Conservation (phyloP, 768 basidiomycete genomes). For the Leccinum subtestaceum region DNA sequence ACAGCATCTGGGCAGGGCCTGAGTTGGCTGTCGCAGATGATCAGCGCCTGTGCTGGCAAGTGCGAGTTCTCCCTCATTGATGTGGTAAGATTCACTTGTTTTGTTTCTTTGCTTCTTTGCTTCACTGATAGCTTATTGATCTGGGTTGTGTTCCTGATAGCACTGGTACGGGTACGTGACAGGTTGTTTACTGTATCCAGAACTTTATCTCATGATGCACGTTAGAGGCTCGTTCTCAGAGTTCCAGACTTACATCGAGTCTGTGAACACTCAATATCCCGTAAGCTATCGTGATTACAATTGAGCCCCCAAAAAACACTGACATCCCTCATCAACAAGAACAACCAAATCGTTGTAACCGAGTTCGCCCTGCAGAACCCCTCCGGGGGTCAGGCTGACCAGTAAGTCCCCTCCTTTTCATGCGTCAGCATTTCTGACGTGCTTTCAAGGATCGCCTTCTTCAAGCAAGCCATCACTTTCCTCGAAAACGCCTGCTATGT, state of each 20-base stretch:
- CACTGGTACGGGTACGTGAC: slow-evolving; percentile 31
- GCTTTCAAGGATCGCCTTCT: slow-evolving; percentile 27
- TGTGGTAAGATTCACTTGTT: slow-evolving; percentile 18
- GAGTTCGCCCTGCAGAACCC: slow-evolving; percentile 36
- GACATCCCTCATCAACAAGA: slow-evolving; percentile 10
- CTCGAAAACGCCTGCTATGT: slow-evolving; percentile 33
- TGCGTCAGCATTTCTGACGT: background rate
- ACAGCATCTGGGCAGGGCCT: slow-evolving; percentile 31
- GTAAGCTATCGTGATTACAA: slow-evolving; percentile 9
- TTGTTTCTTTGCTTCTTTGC: background rate
- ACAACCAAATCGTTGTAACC: slow-evolving; percentile 27
- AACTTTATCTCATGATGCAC: background rate
- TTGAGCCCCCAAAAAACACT: background rate
- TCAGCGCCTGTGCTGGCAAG: slow-evolving; percentile 32
- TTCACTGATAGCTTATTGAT: background rate
- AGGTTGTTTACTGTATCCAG: background rate
- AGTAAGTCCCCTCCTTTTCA: slow-evolving; percentile 20
- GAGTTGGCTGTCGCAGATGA: slow-evolving; percentile 35
- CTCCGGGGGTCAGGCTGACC: slow-evolving; percentile 27
- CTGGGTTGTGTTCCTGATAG: background rate
- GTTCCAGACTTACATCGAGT: slow-evolving; percentile 30
- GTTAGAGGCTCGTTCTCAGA: slow-evolving; percentile 23
- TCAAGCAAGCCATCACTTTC: slow-evolving; percentile 34
- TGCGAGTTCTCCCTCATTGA: slow-evolving; percentile 37
- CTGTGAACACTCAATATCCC: slow-evolving; percentile 28